Evolutionary conservation across 1,139 yeast species (phyloP).

Genomic region (Sporopachydermia cereana): DNA sequence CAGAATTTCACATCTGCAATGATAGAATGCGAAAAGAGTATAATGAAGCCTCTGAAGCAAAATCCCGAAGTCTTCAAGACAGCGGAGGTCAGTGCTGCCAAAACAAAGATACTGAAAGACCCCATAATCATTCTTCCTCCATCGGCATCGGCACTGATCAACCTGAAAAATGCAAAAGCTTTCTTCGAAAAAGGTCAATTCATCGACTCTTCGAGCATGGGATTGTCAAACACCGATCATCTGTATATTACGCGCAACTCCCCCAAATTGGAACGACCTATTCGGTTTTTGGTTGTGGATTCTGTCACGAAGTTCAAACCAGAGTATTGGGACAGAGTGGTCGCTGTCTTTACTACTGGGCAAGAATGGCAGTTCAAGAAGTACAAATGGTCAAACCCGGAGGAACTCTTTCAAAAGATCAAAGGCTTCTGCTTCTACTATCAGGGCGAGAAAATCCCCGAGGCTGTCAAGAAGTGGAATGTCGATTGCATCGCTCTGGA

Average conservation of each 20-base stretch:
- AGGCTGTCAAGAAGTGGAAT: conserved; percentile 75
- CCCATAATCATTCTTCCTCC: conserved; percentile 94
- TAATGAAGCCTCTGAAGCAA: conserved; percentile 44
- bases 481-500: conserved; percentile 70
- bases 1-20: conserved; percentile 4
- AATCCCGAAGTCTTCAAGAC: conserved; percentile 5
- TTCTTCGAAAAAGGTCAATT: conserved; percentile 73
- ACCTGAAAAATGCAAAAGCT: conserved; percentile 69
- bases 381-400: conserved; percentile 77
- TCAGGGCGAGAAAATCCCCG: conserved; percentile 72
- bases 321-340: conserved; percentile 94
- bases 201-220: conserved; percentile 38
- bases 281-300: conserved; percentile 72
- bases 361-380: conserved; percentile 93
- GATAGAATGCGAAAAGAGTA: conserved; percentile 39
- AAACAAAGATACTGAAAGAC: conserved; percentile 33
- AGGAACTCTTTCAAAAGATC: conserved; percentile 66
- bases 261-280: conserved; percentile 39
- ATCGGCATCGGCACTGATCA: conserved; percentile 80
- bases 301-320: conserved; percentile 87
- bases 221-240: conserved; percentile 29
- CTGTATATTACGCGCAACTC: conserved; percentile 45
- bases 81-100: neutral
- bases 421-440: conserved; percentile 74
- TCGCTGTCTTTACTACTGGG: conserved; percentile 93